Evolutionary conservation across 75 land plant species (phyloP).

Genomic region (Azolla pinnata): DNA sequence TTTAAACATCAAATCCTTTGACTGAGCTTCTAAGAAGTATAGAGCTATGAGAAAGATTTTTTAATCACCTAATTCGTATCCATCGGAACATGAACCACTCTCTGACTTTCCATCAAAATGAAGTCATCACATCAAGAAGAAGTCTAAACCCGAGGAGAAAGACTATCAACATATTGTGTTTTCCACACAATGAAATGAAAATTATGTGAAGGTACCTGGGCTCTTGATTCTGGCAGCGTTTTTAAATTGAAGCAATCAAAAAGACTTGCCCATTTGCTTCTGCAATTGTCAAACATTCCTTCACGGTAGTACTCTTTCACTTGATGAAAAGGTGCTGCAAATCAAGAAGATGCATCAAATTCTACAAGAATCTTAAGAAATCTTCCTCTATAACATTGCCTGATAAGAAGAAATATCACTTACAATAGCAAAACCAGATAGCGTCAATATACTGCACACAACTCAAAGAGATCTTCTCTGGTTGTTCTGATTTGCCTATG

Average conservation of each 20-base stretch:
- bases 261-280: conserved; percentile 64
- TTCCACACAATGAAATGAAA: too few species aligned
- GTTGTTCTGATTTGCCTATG: too few species aligned
- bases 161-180: too few species aligned
- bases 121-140: too few species aligned
- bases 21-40: too few species aligned
- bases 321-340: conserved; percentile 86
- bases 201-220: conserved; percentile 36
- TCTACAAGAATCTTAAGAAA: not conserved
- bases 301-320: conserved; percentile 83
- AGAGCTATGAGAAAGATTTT: too few species aligned
- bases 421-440: conserved; percentile 4
- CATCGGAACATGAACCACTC: too few species aligned
- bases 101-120: too few species aligned
- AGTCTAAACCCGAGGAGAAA: too few species aligned
- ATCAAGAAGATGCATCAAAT: not conserved
- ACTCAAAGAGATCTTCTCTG: not conserved
- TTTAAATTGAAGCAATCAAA: conserved; percentile 70
- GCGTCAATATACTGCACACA: conserved; percentile 3
- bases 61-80: too few species aligned
- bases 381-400: not conserved
- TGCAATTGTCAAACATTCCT: conserved; percentile 74
- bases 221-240: conserved; percentile 46
- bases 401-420: too few species aligned
- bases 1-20: too few species aligned